These are phyloP conservation scores for Capronia coronata DNA, from an alignment of 2,329 filamentous ascomycete genomes.

Conservation along the genomic window DNA sequence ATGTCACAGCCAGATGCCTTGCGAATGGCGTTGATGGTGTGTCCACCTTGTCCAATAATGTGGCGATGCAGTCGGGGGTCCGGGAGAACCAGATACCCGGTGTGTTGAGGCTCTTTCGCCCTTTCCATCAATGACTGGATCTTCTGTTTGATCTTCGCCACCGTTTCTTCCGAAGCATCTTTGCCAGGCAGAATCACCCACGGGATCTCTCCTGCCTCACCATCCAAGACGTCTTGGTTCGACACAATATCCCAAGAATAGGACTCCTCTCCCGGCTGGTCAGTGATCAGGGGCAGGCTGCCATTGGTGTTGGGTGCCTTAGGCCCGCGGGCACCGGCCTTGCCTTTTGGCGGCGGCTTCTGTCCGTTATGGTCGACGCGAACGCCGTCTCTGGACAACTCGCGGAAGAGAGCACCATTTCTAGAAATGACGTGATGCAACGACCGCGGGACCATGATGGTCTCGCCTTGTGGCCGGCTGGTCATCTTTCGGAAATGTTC, in stretches of 20 bases:
- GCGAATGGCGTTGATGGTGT: constrained; percentile 86
- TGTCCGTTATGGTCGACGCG: constrained; percentile 87
- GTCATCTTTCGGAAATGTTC: constrained; percentile 71
- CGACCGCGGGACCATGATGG: constrained; percentile 71
- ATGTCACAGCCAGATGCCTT: constrained; percentile 91
- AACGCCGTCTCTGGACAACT: constrained; percentile 77
- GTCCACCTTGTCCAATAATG: constrained; percentile 81
- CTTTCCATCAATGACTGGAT: constrained; percentile 67
- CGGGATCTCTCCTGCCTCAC: constrained; percentile 47
- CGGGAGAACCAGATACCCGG: constrained; percentile 81
- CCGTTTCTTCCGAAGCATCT: constrained; percentile 56
- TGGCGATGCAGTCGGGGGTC: constrained; percentile 85
- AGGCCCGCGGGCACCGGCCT: constrained; percentile 42
- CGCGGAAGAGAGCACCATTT: constrained; percentile 89
- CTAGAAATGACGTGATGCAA: constrained; percentile 81
- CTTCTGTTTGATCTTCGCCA: constrained; percentile 71
- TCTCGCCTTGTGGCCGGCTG: constrained; percentile 83
- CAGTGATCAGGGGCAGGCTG: constrained; percentile 78
- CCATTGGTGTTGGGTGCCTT: constrained; percentile 48
- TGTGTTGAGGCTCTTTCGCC: constrained; percentile 47
- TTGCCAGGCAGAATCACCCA: constrained; percentile 75
- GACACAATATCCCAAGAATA: constrained; percentile 76
- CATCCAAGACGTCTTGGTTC: constrained; percentile 22
- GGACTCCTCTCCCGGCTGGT: constrained; percentile 63
- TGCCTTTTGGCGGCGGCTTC: constrained; percentile 63